These are phyloP conservation scores for Aspergillus sojae DNA, from an alignment of 2,329 filamentous ascomycete species.

Conservation along the genomic window DNA sequence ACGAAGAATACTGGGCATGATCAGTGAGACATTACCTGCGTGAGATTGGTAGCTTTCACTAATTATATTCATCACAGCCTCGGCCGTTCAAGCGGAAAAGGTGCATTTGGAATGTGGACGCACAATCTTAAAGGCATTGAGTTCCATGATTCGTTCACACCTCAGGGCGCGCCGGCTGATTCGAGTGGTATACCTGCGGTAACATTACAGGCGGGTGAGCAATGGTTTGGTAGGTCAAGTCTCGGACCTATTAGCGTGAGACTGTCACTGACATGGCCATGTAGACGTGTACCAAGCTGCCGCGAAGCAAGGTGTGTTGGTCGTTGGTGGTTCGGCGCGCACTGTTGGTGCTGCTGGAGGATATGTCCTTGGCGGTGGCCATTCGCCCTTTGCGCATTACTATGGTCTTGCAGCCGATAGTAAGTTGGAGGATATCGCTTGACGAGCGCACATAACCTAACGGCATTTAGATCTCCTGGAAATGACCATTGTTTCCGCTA, in stretches of 20 bases:
- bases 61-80: neutral
- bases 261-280: neutral
- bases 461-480: neutral
- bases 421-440: neutral
- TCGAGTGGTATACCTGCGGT: neutral
- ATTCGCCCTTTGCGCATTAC: conserved; percentile 5
- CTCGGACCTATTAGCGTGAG: neutral
- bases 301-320: neutral
- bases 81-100: conserved; percentile 3
- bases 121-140: neutral
- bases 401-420: conserved; percentile 6
- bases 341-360: conserved; percentile 8
- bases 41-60: neutral
- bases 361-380: conserved; percentile 4
- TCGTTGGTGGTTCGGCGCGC: conserved; percentile 5
- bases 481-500: neutral
- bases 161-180: neutral
- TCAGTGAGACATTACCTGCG: neutral
- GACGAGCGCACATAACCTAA: fast-evolving
- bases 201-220: conserved; percentile 5
- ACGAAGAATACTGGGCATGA: conserved; percentile 9
- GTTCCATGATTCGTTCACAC: neutral
- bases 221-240: conserved; percentile 3
- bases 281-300: conserved; percentile 7
- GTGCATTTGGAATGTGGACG: conserved; percentile 1